Base-by-base conservation (phyloP, 2,329 filamentous ascomycete species). In the Phaeophleospora eucalypticola region DNA sequence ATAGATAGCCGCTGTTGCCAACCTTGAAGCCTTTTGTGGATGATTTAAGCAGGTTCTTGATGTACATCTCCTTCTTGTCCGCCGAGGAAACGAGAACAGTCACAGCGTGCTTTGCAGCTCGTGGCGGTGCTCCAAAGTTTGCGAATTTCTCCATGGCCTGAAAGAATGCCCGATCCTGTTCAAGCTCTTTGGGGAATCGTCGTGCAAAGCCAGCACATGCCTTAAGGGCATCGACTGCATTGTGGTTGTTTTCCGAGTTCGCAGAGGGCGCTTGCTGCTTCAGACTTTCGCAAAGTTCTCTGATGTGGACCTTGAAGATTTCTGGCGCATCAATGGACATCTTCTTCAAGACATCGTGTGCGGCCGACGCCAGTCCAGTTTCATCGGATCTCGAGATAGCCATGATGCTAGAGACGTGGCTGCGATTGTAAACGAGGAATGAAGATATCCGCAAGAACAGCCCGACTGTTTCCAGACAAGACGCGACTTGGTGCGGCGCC, bases 141-240 rank as follows among this genome's bases (percentile, higher is more conserved):
- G 90, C 87, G 66, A 93, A 97, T 58, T 81, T 84, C 51, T 85
- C 82, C 65, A 98, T 78, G 1, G 89, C 84, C 60, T 93, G 83
- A 24, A 82, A 76, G 59, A 97, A 91, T 56, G 86, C 87, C 46
- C 84, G 82, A 52, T 95, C 87, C 49, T 82, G 80, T 1, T 87
- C 87, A 43, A 98, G 80, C 50, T 97, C 90, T 9, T 83, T 77
- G 0, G 91, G 84, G 57, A 94, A 91, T 58, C 85, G 89, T 61
- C 84, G 85, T 1, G 90, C 87, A 65, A 95, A 98, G 2, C 87
- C 89, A 8, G 91, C 87, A 65, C 93, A 96, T 2, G 94, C 91
- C 65, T 95, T 96, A 48, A 98, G 75, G 2, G 91, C 91, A 60
- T 96, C 88, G 10, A 93, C 87, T n/a, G 87, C 84, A 2, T 80